Conservation (phyloP, 1,284 basidiomycete genomes). For the Stereum hirsutum region DNA sequence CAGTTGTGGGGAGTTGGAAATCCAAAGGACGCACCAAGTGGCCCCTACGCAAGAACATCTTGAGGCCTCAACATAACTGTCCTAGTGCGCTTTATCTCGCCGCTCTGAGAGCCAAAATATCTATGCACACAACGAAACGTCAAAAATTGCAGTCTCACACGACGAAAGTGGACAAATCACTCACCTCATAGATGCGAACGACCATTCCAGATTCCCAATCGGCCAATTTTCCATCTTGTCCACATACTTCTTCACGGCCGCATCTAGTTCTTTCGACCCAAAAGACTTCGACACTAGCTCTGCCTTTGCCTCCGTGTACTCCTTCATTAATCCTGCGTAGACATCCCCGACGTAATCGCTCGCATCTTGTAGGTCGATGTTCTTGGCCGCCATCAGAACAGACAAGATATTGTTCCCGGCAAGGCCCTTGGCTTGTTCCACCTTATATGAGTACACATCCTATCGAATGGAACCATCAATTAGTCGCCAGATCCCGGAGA, state of each 20-base stretch:
- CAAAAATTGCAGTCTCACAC: no score
- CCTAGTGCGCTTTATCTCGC: slow-evolving; percentile 13
- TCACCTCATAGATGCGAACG: slow-evolving; percentile 49
- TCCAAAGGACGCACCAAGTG: no score
- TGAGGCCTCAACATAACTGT: no score
- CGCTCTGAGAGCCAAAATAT: slow-evolving; percentile 17
- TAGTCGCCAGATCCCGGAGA: not conserved
- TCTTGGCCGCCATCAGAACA: slow-evolving; percentile 50
- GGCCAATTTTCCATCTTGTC: slow-evolving; percentile 38
- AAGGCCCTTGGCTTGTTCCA: slow-evolving; percentile 62
- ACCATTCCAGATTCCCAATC: slow-evolving; percentile 32
- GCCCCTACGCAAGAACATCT: no score
- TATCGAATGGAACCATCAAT: slow-evolving; percentile 16
- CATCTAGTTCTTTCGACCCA: slow-evolving; percentile 35
- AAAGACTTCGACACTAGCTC: slow-evolving; percentile 36
- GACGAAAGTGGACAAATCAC: no score
- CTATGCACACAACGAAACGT: no score
- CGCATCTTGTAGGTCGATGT: slow-evolving; percentile 45
- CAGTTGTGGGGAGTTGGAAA: no score
- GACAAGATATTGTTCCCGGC: slow-evolving; percentile 59
- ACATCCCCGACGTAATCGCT: slow-evolving; percentile 45
- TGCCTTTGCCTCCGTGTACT: slow-evolving; percentile 35
- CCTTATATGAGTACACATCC: slow-evolving; percentile 68
- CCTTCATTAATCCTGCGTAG: slow-evolving; percentile 39
- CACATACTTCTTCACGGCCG: slow-evolving; percentile 37